A percentile compares a stretch with the other conserved stretches of the same genome.
Conservation (phyloP, 2,329 filamentous ascomycete species). For the Fusarium armeniacum region DNA sequence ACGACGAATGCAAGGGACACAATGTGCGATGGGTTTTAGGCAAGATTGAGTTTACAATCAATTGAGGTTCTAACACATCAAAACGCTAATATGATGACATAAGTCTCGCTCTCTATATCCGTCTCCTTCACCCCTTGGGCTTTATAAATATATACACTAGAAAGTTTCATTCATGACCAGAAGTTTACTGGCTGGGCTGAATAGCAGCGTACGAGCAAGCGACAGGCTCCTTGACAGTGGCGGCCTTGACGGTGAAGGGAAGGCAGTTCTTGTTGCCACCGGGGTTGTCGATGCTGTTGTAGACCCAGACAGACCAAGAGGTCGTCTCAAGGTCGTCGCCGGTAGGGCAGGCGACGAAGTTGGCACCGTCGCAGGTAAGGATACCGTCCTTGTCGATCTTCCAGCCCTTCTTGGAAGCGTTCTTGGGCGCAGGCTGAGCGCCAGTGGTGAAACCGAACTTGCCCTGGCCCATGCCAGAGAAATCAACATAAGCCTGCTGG, state of each 20-base stretch:
- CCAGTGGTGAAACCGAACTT: slow-evolving; percentile 66
- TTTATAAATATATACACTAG: slow-evolving; percentile 9
- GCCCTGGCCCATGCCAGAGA: slow-evolving; percentile 71
- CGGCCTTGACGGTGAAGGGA: slow-evolving; percentile 52
- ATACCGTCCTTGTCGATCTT: slow-evolving; percentile 58
- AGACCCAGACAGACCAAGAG: slow-evolving; percentile 60
- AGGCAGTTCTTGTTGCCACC: slow-evolving; percentile 57
- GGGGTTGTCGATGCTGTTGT: slow-evolving; percentile 52
- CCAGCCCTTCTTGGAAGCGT: slow-evolving; percentile 64
- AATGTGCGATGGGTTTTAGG: neutral
- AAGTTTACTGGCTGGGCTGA: slow-evolving; percentile 1
- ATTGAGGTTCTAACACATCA: neutral
- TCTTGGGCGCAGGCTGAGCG: slow-evolving; percentile 54
- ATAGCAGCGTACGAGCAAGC: slow-evolving; percentile 55
- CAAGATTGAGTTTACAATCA: neutral
- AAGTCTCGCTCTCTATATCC: neutral
- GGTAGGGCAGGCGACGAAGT: slow-evolving; percentile 68
- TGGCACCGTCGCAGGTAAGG: slow-evolving; percentile 61
- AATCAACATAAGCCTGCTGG: slow-evolving; percentile 69
- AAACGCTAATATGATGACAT: neutral
- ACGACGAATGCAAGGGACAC: neutral
- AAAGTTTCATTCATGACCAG: neutral
- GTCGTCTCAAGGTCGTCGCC: slow-evolving; percentile 36
- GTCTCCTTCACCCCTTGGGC: too few species aligned
- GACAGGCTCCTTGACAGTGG: slow-evolving; percentile 50